Conservation (phyloP, 2,329 filamentous ascomycete genomes). For the Trichoderma breve region DNA sequence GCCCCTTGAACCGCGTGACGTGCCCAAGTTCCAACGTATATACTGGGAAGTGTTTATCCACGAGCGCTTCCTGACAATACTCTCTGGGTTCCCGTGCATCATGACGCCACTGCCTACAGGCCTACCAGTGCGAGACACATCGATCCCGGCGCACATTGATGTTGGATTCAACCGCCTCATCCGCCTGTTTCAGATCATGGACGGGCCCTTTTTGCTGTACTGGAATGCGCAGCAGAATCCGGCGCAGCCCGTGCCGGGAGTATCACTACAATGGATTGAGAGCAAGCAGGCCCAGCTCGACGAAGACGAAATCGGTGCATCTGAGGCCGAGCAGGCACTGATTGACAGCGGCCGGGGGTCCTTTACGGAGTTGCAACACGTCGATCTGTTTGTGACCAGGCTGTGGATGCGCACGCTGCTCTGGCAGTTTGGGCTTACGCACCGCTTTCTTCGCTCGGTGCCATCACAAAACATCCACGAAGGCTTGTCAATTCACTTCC, state of each 20-base stretch:
- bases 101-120: conserved; percentile 35
- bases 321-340: conserved; percentile 30
- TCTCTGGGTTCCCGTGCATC: conserved; percentile 44
- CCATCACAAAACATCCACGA: conserved; percentile 35
- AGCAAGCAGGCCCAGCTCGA: conserved; percentile 42
- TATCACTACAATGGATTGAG: conserved; percentile 42
- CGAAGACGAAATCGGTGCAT: conserved; percentile 35
- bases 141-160: conserved; percentile 37
- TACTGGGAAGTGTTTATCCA: conserved; percentile 29
- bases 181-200: conserved; percentile 39
- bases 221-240: conserved; percentile 36
- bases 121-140: conserved; percentile 32
- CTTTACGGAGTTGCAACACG: conserved; percentile 41
- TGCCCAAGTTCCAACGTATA: conserved; percentile 25
- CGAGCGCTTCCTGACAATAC: conserved; percentile 50
- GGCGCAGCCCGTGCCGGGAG: conserved; percentile 22
- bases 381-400: conserved; percentile 41
- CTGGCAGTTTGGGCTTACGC: conserved; percentile 42
- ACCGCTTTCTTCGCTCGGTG: conserved; percentile 37
- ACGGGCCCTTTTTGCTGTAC: conserved; percentile 38
- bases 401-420: conserved; percentile 43
- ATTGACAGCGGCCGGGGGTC: conserved; percentile 26
- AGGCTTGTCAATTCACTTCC: conserved; percentile 41
- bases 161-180: conserved; percentile 40
- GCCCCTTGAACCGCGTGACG: conserved; percentile 21